A percentile compares a stretch with the other conserved stretches of the same genome.
phyloP scores from a whole-genome alignment of 1,139 yeast species.

The Kodamaea suecica region DNA sequence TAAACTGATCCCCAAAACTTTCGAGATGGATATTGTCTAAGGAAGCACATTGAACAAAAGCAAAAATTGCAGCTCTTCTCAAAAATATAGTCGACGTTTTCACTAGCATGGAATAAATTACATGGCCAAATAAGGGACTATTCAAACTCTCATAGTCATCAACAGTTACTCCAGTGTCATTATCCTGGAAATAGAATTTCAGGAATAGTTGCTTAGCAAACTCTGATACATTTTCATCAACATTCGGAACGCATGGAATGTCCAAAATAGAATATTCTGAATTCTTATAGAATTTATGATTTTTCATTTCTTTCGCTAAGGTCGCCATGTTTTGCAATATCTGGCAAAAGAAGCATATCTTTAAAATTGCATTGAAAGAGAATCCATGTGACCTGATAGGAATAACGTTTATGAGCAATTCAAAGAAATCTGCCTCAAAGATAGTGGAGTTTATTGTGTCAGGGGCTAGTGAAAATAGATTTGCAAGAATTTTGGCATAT shows the following conservation, averaged over 20 bases:
- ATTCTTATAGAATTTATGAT: slow-evolving; percentile 23
- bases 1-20: slow-evolving; percentile 8
- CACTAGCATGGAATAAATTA: slow-evolving; percentile 53
- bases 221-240: slow-evolving; percentile 19
- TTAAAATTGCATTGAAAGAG: slow-evolving; percentile 40
- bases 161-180: background rate
- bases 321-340: slow-evolving; percentile 33
- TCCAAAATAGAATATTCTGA: slow-evolving; percentile 29
- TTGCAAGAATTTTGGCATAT: slow-evolving; percentile 35
- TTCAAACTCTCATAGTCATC: background rate
- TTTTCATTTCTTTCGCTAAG: slow-evolving; percentile 23
- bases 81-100: slow-evolving; percentile 64
- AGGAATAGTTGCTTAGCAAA: slow-evolving; percentile 18
- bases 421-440: slow-evolving; percentile 52
- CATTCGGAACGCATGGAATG: slow-evolving; percentile 29
- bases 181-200: slow-evolving; percentile 6
- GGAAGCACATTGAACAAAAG: slow-evolving; percentile 56
- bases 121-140: slow-evolving; percentile 17
- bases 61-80: slow-evolving; percentile 61
- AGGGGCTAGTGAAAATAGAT: slow-evolving; percentile 31
- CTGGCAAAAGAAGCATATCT: slow-evolving; percentile 40
- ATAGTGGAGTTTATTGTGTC: slow-evolving; percentile 26
- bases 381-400: slow-evolving; percentile 42
- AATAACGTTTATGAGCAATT: slow-evolving; percentile 44
- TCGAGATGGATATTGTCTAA: slow-evolving; percentile 34